Conservation (phyloP, 305 asterid species). For the Fraxinus angustifolia region DNA sequence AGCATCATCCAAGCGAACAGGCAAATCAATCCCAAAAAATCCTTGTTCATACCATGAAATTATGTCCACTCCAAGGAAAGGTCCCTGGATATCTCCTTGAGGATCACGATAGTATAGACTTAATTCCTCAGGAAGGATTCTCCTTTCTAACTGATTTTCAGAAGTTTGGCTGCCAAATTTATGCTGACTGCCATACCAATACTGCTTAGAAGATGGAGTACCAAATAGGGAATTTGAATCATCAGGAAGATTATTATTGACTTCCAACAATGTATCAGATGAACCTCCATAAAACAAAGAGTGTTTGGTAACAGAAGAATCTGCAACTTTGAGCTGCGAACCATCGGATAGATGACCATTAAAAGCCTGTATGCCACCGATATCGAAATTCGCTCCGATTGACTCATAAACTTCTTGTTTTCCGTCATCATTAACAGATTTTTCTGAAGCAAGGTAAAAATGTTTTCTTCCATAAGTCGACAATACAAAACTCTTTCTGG, state of each 20-base stretch:
- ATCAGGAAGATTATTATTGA: constrained; percentile 36
- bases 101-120: constrained; percentile 90
- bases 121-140: constrained; percentile 67
- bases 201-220: constrained; percentile 42
- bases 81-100: constrained; percentile 96
- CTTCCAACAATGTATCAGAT: constrained; percentile 35
- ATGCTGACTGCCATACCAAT: constrained; percentile 45
- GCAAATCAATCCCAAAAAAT: constrained; percentile 88
- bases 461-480: constrained; percentile 17
- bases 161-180: constrained; percentile 35
- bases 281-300: constrained; percentile 33
- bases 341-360: constrained; percentile 41
- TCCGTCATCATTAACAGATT: constrained; percentile 30
- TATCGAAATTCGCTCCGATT: constrained; percentile 25
- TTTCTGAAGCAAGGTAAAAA: constrained; percentile 32
- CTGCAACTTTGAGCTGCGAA: constrained; percentile 31
- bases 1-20: constrained; percentile 86
- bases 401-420: constrained; percentile 35
- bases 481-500: constrained; percentile 4
- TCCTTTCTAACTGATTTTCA: constrained; percentile 47
- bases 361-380: constrained; percentile 27
- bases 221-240: constrained; percentile 37
- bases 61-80: constrained; percentile 93
- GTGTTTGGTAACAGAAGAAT: constrained; percentile 32
- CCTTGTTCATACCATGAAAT: constrained; percentile 98